Evolutionary conservation across 2,329 filamentous ascomycete species (phyloP), one percentile per base, ranked within the genome.

Genomic region (Exophiala viscosa): DNA sequence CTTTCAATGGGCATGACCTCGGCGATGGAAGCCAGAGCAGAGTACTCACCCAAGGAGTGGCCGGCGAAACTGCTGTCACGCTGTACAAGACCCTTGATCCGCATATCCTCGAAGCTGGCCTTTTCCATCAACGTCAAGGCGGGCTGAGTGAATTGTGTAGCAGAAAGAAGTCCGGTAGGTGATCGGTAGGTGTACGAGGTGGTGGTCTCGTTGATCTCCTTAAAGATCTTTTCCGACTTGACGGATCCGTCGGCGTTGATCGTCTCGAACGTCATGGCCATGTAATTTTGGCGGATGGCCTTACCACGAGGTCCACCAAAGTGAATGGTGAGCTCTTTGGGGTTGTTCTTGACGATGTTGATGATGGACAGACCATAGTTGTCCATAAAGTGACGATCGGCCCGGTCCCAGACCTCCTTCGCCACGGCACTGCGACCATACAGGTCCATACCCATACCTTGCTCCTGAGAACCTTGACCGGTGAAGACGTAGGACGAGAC

Each of bases 1-100:
- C 87, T 93, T 78, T 99, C 93, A 66, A 99, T 99, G n/a, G 95
- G 93, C 89, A 99, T 96, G 69, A 99, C 93, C 67, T 99, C 92
- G 9, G 95, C 93, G 56, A 99, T 81, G 10, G 93, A 93, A 58
- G 93, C 93, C 59, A 99, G 84, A 8, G 93, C 93, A 58, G 91
- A 96, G 78, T 99, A 99, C 76, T 99, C 93, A 73, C 93, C 93
- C 17, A 99, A 84, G 0, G 95, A 99, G 78, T 99, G 93, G 61
- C 93, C 93, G 11, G 93, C 93, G 69, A 99, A 99, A 62, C 88
- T 96, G 81, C 90, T 96, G 76, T 97, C 92, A 54, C 90, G 82
- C 64, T 96, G 90, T 31, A 99, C 92, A 32, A 99, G 83, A 57
- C 95, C 93, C 81, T 96, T 97, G 65, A 90, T 82, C 67, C 90